Base-by-base conservation (phyloP, 148 eudicot species). In the Agrostemma githago region DNA sequence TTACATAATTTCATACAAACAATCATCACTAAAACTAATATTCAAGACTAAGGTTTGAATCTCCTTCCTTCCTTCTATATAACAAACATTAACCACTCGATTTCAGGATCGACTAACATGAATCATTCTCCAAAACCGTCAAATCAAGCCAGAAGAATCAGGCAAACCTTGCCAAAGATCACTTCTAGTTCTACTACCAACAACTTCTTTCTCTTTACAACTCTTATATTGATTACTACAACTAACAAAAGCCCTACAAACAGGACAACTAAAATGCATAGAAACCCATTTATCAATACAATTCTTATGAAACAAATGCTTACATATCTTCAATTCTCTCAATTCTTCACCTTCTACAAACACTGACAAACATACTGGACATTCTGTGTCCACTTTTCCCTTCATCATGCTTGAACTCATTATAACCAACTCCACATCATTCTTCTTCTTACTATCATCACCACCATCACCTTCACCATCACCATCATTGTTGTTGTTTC, bases 111-210 rank as follows among this genome's bases (percentile, higher is more conserved):
- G 34, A 26, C 34, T 26, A 1, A 26, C 34, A 26, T 26, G 34
- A 26, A 26, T 26, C 34, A 26, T 26, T 26, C 34, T 43, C 46
- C 46, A 43, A 7, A 43, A 7, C 46, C 46, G 8, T 43, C 72
- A 79, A 54, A 79, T 68, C 76, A 79, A 79, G 8, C 82, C 82
- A 71, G 76, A 39, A 3, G 82, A 75, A 59, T 65, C 82, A 64
- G 82, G 82, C 72, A 79, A 79, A 2, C 82, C 82, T 75, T 79
- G 82, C 82, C 82, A 79, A 11, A 26, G 37, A 79, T 75, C 82
- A 71, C 21, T 64, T 62, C 82, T 69, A 41, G 1, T 26, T 26
- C 34, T 26, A 26, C 34, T 26, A 26, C 34, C 34, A 26, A 26
- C 34, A 26, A 26, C 71, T 0, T 71, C 76, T 38, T 21, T 79